Evolutionary conservation across 169 alveolate species (phyloP), one percentile per base, ranked within the genome.

Genomic region (Plasmodium vinckei): DNA sequence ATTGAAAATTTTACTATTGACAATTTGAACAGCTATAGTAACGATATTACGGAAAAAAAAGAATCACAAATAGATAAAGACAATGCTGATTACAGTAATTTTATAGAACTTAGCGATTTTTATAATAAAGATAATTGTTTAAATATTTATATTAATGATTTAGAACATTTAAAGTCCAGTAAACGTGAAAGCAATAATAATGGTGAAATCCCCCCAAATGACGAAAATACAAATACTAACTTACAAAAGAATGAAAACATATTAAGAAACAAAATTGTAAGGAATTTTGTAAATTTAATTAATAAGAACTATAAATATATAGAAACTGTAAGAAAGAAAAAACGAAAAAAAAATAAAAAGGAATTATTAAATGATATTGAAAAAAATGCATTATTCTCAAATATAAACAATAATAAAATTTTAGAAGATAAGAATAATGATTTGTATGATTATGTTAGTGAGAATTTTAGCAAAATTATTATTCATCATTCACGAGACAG

Each of bases 401-500:
- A 59, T 49, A 67, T 25, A 15, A 51, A 51, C 47, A 25, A 13
- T 33, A 54, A 25, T n/a, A 67, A 46, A 5, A 4, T 49, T 79
- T 53, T 44, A 44, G 60, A 56, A 23, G 71, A 67, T 9, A 67
- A 42, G 6, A 67, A 33, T 47, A 17, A 27, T 9, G 90, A 67
- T 49, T 39, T 82, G 47, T 82, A 82, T 25, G 82, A 82, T 59
- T 82, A 82, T 67, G 90, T 82, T 54, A 82, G 53, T 67, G 90
- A 65, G 65, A 82, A 82, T 70, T 82, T 82, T 47, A 67, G 51
- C 33, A 82, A 51, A 67, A 82, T 82, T 65, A 82, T 82, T 59
- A 67, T 82, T 46, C 90, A 82, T 17, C 90, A 82, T 56, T 82
- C 90, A 17, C 67, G 90, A 53, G 90, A 82, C 49, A 82, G 90